phyloP scores from a whole-genome alignment of 129 eudicot genomes.

The Sambucus nigra region DNA sequence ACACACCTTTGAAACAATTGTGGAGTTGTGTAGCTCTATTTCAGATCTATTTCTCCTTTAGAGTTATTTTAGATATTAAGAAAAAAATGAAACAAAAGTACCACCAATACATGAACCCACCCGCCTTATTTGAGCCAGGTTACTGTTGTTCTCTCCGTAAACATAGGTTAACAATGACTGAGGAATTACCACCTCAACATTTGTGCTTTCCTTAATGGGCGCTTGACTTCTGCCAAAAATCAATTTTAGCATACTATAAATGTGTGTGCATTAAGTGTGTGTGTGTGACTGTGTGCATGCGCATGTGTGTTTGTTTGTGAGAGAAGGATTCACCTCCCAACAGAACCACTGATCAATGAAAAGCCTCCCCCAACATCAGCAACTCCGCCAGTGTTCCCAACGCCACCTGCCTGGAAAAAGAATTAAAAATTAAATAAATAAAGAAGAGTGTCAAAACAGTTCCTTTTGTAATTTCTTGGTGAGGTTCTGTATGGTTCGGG shows the following conservation, averaged over 20 bases:
- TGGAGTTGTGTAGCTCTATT: no score
- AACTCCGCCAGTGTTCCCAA: slow-evolving; percentile 21
- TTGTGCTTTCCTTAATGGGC: slow-evolving; percentile 3
- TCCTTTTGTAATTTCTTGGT: no score
- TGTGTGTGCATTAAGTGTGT: not conserved
- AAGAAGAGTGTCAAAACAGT: slow-evolving; percentile 2
- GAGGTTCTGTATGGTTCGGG: no score
- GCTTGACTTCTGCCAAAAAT: slow-evolving; percentile 18
- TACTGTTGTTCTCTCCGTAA: slow-evolving; percentile 38
- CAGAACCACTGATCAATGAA: slow-evolving; percentile 10
- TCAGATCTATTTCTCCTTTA: no score
- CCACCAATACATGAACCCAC: slow-evolving; percentile 18
- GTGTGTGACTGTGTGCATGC: not conserved
- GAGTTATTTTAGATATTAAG: not conserved
- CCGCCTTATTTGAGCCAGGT: slow-evolving; percentile 36
- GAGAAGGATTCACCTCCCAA: slow-evolving; percentile 21
- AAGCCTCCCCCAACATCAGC: slow-evolving; percentile 33
- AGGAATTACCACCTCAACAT: slow-evolving; percentile 42
- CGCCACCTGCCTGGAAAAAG: slow-evolving; percentile 29
- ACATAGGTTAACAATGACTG: slow-evolving; percentile 25
- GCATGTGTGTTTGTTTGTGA: not conserved
- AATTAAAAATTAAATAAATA: not conserved
- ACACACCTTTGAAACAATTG: no score
- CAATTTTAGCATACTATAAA: not conserved
- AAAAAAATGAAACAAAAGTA: not conserved